Conservation (phyloP, 768 basidiomycete species). For the Lactarius psammicola region DNA sequence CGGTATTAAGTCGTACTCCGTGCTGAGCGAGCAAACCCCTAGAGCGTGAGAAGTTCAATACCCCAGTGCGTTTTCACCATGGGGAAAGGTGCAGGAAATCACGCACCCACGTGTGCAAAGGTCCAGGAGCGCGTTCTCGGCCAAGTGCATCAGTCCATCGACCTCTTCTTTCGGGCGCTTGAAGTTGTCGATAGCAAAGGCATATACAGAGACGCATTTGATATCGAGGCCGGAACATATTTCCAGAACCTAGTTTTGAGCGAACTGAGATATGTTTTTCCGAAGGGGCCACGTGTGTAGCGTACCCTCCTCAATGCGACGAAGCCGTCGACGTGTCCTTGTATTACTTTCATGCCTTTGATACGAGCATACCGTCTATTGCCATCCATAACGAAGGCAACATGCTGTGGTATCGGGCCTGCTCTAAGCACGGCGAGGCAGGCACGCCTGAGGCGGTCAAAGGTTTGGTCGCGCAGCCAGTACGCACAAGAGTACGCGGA, state of each 20-base stretch:
- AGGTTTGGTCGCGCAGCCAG: conserved; percentile 29
- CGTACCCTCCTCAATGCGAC: conserved; percentile 73
- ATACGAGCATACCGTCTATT: conserved; percentile 86
- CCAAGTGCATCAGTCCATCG: conserved; percentile 80
- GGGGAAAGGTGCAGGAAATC: background rate
- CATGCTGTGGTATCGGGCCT: conserved; percentile 85
- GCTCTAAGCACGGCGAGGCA: conserved; percentile 67
- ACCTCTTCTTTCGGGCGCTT: conserved; percentile 85
- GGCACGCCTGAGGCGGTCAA: conserved; percentile 40
- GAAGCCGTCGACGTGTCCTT: conserved; percentile 88
- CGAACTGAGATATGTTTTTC: background rate
- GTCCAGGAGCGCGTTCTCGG: conserved; percentile 73
- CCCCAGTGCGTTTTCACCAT: background rate
- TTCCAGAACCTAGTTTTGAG: conserved; percentile 64
- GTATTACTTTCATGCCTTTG: conserved; percentile 57
- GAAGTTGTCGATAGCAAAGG: conserved; percentile 99
- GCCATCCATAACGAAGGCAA: conserved; percentile 97
- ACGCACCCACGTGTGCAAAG: conserved; percentile 78
- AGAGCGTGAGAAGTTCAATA: background rate
- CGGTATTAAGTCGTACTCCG: conserved; percentile 78
- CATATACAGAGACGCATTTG: conserved; percentile 87
- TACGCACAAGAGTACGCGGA: conserved; percentile 5
- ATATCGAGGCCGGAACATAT: conserved; percentile 80
- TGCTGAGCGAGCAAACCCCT: conserved; percentile 81
- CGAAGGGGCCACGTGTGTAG: conserved; percentile 13